These are phyloP conservation scores for Panicum miliaceum DNA, from an alignment of 176 grass and related monocot genomes.

Conservation along the genomic window DNA sequence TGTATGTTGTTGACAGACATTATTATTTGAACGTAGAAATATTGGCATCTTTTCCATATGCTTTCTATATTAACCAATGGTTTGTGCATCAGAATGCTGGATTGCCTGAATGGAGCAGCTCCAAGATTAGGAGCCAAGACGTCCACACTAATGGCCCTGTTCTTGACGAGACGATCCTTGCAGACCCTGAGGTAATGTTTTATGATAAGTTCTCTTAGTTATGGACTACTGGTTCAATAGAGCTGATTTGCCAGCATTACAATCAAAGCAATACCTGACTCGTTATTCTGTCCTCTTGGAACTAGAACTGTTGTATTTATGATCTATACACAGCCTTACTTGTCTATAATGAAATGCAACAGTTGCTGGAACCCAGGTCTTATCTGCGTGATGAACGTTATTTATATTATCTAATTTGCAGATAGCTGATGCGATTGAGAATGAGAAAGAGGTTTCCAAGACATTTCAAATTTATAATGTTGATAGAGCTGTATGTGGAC, in stretches of 20 bases:
- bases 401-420: constrained; percentile 52
- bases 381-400: constrained; percentile 25
- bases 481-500: constrained; percentile 94
- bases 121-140: constrained; percentile 91
- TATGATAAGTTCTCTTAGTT: constrained; percentile 23
- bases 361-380: constrained; percentile 26
- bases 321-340: constrained; percentile 9
- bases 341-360: constrained; percentile 15
- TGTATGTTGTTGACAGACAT: constrained; percentile 58
- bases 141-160: constrained; percentile 94
- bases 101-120: constrained; percentile 84
- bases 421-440: constrained; percentile 90
- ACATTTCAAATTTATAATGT: constrained; percentile 87
- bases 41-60: constrained; percentile 39
- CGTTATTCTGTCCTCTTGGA: constrained; percentile 4
- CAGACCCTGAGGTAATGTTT: constrained; percentile 77
- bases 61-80: constrained; percentile 38
- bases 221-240: constrained; percentile 9
- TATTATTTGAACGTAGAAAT: constrained; percentile 5
- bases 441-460: constrained; percentile 90
- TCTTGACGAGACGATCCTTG: constrained; percentile 89
- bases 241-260: constrained; percentile 22
- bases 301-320: constrained; percentile 41
- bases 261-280: constrained; percentile 23
- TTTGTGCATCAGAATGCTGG: constrained; percentile 73